A percentile compares a stretch with the other conserved stretches of the same genome.
Evolutionary conservation across 441 rosid species (phyloP).

Genomic region (Pelargonium myrrhifolium): DNA sequence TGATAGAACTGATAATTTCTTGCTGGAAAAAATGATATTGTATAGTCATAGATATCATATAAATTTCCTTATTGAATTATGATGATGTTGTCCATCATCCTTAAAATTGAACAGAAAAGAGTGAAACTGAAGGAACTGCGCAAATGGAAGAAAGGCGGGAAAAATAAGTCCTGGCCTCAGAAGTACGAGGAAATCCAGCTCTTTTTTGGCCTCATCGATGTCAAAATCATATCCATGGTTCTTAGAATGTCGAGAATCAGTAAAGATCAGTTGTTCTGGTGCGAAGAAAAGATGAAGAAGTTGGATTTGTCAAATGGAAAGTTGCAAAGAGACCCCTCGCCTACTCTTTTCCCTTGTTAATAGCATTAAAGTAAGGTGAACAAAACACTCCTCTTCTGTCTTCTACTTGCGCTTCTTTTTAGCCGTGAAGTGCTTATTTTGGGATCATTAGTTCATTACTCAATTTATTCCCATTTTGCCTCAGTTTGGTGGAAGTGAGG

Average conservation of each 20-base stretch:
- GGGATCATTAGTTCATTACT: not conserved
- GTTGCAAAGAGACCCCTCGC: slow-evolving; percentile 71
- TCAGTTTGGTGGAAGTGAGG: not conserved
- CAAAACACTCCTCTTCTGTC: not conserved
- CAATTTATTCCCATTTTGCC: not conserved
- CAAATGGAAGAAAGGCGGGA: slow-evolving; percentile 64
- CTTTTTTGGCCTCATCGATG: slow-evolving; percentile 58
- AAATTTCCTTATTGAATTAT: too few relatives aligned
- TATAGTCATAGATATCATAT: too few relatives aligned
- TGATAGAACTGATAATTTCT: too few relatives aligned
- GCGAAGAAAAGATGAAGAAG: slow-evolving; percentile 91
- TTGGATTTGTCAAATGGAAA: slow-evolving; percentile 48
- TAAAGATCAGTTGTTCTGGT: slow-evolving; percentile 86
- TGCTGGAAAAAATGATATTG: too few relatives aligned
- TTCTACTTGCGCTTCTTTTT: too few relatives aligned
- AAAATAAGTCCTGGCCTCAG: slow-evolving; percentile 77
- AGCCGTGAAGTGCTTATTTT: not conserved
- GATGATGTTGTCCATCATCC: not conserved
- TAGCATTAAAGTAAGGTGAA: not conserved
- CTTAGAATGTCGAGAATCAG: slow-evolving; percentile 62
- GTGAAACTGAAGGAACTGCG: slow-evolving; percentile 58
- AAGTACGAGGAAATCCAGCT: slow-evolving; percentile 52
- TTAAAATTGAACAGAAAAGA: slow-evolving; percentile 46
- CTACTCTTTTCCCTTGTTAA: slow-evolving; percentile 79
- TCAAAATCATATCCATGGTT: slow-evolving; percentile 58